Percentiles rank a stretch among this genome's conserved stretches.
These are phyloP conservation scores for Ceratocystis variospora DNA, from an alignment of 2,329 filamentous ascomycete genomes.

Conservation along the genomic window DNA sequence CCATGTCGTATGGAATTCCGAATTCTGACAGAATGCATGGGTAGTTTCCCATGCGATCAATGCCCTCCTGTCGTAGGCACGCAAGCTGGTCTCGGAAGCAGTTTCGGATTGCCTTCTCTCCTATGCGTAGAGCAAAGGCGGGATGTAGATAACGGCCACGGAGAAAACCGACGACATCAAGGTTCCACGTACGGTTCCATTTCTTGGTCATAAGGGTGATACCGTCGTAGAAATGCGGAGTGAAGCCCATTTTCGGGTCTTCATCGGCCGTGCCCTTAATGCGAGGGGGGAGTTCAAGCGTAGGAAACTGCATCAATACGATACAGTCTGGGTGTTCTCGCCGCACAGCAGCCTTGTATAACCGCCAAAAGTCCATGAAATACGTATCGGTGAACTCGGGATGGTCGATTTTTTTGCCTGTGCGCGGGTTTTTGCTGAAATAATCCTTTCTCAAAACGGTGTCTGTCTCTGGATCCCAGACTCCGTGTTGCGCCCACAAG, in stretches of 20 bases:
- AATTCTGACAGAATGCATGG: slow-evolving; percentile 89
- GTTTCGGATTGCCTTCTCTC: slow-evolving; percentile 86
- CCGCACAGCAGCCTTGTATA: slow-evolving; percentile 61
- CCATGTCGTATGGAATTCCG: slow-evolving; percentile 97
- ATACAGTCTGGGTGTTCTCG: slow-evolving; percentile 65
- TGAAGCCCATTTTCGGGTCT: slow-evolving; percentile 79
- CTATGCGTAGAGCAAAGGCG: slow-evolving; percentile 82
- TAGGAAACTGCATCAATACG: slow-evolving; percentile 81
- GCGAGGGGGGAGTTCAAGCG: slow-evolving; percentile 76
- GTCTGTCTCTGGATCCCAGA: slow-evolving; percentile 78
- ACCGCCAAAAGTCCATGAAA: slow-evolving; percentile 74
- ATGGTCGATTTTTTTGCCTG: slow-evolving; percentile 62
- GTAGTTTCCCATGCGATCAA: slow-evolving; percentile 77
- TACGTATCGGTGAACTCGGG: slow-evolving; percentile 81
- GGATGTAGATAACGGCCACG: slow-evolving; percentile 79
- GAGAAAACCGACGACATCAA: slow-evolving; percentile 85
- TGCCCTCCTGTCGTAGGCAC: slow-evolving; percentile 69
- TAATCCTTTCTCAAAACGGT: slow-evolving; percentile 72
- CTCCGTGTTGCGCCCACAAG: slow-evolving; percentile 89
- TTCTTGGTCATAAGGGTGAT: slow-evolving; percentile 96
- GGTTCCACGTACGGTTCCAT: slow-evolving; percentile 96
- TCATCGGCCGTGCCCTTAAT: slow-evolving; percentile 83
- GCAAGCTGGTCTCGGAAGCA: slow-evolving; percentile 80
- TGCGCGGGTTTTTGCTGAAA: slow-evolving; percentile 65
- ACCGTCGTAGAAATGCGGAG: slow-evolving; percentile 93